Evolutionary conservation across 1,139 yeast species (phyloP).

Genomic region (Meyerozyma athensensis): DNA sequence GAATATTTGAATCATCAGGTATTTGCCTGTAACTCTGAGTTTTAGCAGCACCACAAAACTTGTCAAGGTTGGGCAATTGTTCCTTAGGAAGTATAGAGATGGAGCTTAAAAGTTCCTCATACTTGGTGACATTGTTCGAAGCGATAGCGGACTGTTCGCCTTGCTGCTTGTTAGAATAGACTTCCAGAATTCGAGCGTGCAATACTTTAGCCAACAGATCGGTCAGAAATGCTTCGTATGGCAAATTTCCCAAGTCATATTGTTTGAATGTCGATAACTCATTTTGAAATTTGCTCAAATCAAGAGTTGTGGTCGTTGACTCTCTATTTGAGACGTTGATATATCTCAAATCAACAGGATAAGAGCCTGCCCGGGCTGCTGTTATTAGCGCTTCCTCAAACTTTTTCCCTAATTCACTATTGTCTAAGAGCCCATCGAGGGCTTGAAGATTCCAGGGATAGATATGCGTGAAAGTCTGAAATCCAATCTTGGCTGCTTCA

Average conservation of each 20-base stretch:
- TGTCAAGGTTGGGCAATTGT: conserved; percentile 8
- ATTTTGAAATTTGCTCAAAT: background rate
- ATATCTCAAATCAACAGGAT: background rate
- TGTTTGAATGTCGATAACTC: background rate
- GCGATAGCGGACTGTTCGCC: background rate
- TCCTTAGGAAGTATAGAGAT: too few species aligned
- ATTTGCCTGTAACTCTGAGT: conserved; percentile 14
- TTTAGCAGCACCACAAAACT: conserved; percentile 5
- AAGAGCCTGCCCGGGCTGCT: too few species aligned
- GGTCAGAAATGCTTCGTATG: background rate
- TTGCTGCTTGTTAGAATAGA: background rate
- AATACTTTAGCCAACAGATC: background rate
- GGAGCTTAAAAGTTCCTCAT: background rate
- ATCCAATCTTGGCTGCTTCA: too few species aligned
- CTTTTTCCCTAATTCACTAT: too few species aligned
- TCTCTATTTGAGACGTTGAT: background rate
- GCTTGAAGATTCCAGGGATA: too few species aligned
- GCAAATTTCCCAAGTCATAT: background rate
- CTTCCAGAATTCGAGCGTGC: background rate
- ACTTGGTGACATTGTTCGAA: background rate
- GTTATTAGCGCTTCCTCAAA: too few species aligned
- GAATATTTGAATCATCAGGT: conserved; percentile 20
- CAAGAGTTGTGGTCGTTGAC: background rate
- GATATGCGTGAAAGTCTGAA: too few species aligned
- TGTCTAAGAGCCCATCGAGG: too few species aligned